Evolutionary conservation across 371 early-diverging fungal species (phyloP), one percentile per base, ranked within the genome.

Genomic region (Choanephora cucurbitarum): DNA sequence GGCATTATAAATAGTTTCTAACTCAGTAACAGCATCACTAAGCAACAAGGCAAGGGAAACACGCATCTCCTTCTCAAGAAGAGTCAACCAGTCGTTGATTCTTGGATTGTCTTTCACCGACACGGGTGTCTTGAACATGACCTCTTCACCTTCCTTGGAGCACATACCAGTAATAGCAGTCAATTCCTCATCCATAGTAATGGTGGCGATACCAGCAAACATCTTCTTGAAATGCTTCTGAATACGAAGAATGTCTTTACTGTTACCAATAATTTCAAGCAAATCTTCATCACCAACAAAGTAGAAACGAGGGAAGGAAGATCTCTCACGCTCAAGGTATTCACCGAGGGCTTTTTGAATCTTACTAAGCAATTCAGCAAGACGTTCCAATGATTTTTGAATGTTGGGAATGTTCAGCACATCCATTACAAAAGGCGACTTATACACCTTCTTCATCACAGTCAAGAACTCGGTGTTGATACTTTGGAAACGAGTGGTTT

Each of bases 251-350:
- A 97, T 85, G 66, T 98, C 98, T 75, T 96, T 96, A 70, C 93
- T 89, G 75, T 98, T 98, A 70, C 99, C 99, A 59, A 99, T 93
- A 62, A 99, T 96, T 79, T 99, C 98, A 21, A 99, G 86, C 75
- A 99, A 66, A 75, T 98, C 99, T 80, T 98, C 99, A 64, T 99
- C 99, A 70, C 98, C 99, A 44, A 99, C 96, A 86, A 99, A 99
- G 81, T 99, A 99, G 85, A 99, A 99, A 24, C 99, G 90, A 41
- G 99, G 97, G 86, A 98, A 99, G 0, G 94, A 87, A 11, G 94
- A 83, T 57, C 99, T 89, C 67, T 99, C 97, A 49, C 94, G 84
- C 68, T 98, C 99, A 56, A 99, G 70, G 60, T 98, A 99, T 67
- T 99, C 98, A 71, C 98, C 98, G 33, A 99, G 83, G 7, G 99